phyloP scores from a whole-genome alignment of 495 filamentous ascomycete genomes.

The Daldinia childiae region DNA sequence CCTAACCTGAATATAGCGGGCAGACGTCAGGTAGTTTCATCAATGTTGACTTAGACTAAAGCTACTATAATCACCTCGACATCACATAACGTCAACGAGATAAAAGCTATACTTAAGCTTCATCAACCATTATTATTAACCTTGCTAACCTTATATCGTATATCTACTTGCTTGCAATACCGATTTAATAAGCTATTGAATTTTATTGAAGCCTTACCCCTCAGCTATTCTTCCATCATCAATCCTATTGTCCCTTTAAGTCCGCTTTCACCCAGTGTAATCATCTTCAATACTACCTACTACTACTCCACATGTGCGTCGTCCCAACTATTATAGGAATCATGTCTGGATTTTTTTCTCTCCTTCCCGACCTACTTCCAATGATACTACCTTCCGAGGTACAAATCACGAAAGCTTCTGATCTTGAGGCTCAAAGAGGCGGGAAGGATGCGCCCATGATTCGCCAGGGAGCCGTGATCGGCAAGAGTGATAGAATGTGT shows the following conservation, averaged over 20 bases:
- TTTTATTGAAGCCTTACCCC: conserved; percentile 2
- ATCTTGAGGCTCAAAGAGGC: conserved; percentile 50
- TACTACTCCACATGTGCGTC: conserved; percentile 23
- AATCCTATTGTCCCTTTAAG: neutral
- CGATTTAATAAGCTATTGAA: neutral
- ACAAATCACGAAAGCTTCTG: conserved; percentile 54
- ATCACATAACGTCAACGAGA: conserved; percentile 9
- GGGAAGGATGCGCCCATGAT: conserved; percentile 41
- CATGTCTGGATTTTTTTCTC: conserved; percentile 59
- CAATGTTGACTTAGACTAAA: neutral
- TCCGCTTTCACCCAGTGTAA: neutral
- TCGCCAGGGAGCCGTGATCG: conserved; percentile 65
- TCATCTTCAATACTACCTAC: neutral
- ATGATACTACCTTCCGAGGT: conserved; percentile 60
- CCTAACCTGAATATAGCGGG: neutral
- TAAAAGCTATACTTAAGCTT: conserved; percentile 19
- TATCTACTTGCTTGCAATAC: neutral
- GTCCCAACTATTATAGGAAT: conserved; percentile 28
- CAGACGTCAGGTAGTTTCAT: conserved; percentile 8
- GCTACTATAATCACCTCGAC: conserved; percentile 16
- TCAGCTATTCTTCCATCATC: conserved; percentile 8
- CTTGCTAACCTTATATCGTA: neutral
- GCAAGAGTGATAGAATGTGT: conserved; percentile 67
- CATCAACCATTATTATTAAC: neutral
- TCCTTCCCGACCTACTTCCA: conserved; percentile 60